Evolutionary conservation across 2,329 filamentous ascomycete species (phyloP), one percentile per base, ranked within the genome.

Genomic region (Massarina eburnea): DNA sequence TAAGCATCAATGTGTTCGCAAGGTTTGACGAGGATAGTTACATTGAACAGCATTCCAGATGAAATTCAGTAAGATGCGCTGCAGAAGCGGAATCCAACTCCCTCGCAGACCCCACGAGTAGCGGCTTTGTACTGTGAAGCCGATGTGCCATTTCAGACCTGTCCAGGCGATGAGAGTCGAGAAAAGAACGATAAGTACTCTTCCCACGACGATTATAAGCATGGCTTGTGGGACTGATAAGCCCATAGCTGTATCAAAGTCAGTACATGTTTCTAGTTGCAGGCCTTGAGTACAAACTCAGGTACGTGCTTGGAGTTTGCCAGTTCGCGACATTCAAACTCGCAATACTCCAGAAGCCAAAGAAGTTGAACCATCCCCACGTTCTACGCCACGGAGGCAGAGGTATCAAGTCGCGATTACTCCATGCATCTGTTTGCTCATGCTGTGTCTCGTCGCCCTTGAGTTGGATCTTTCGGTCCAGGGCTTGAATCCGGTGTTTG

Each of bases 31-130:
- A 5, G 8, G 22, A 18, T 8, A 71, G 64, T 20, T 68, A 73
- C 71, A 76, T 50, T 78, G 75, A 0, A 76, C 63, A 4, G 74
- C 73, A 29, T 71, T 74, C 76, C 76, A 79, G 35, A 79, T 76
- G 43, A 79, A 77, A 52, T 77, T 78, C 8, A 79, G 65, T 39
- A 79, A 39, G 15, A 76, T 71, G 2, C 77, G 70, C 54, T 78
- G 75, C 6, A 73, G 48, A 14, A 78, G 59, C 0, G 76, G 75
- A 24, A 79, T 74, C 41, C 77, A 79, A 36, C 73, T 75, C 1
- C 70, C 76, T 22, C 73, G 66, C 59, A 78, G 57, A 3, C 76
- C 76, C 76, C 76, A 79, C 7, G 73, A 74, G 50, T 70, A 77
- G 5, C 77, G 67, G 50, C 76, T 78, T 54, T 78, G 75, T 12